Percentiles rank a stretch among this genome's conserved stretches.
These are phyloP conservation scores for Canavalia ensiformis DNA, from an alignment of 306 rosid species.

Conservation along the genomic window DNA sequence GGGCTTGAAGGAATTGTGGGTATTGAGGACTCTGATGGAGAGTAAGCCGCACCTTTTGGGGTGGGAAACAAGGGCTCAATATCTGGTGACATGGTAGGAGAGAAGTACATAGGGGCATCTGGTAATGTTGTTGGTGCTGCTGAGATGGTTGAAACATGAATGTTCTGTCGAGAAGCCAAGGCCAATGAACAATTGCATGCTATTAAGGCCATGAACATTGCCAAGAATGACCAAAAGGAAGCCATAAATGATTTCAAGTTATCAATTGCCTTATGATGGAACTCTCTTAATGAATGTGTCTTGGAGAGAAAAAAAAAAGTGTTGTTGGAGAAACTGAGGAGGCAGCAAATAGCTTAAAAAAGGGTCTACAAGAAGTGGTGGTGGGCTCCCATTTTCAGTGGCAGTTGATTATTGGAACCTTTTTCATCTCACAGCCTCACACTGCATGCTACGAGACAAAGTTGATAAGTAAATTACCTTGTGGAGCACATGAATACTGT, in stretches of 20 bases:
- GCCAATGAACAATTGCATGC: slow-evolving; percentile 40
- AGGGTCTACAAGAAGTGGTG: slow-evolving; percentile 48
- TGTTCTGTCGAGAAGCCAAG: slow-evolving; percentile 40
- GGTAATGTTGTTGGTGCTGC: slow-evolving; percentile 58
- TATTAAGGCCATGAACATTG: slow-evolving; percentile 44
- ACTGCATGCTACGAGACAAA: slow-evolving; percentile 57
- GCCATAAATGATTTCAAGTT: slow-evolving; percentile 51
- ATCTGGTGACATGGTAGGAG: slow-evolving; percentile 60
- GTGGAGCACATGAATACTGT: slow-evolving; percentile 53
- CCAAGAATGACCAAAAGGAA: slow-evolving; percentile 53
- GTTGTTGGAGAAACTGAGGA: slow-evolving; percentile 42
- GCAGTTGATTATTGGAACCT: slow-evolving; percentile 47
- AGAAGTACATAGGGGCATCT: slow-evolving; percentile 37
- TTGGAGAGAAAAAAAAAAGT: slow-evolving; percentile 36
- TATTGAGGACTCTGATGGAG: slow-evolving; percentile 57
- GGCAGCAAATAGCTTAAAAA: slow-evolving; percentile 44
- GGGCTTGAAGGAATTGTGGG: slow-evolving; percentile 64
- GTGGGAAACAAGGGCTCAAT: slow-evolving; percentile 60
- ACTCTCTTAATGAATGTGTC: slow-evolving; percentile 44
- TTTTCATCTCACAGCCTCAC: slow-evolving; percentile 44
- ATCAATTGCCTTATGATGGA: slow-evolving; percentile 50
- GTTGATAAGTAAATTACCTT: slow-evolving; percentile 39
- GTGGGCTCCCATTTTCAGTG: slow-evolving; percentile 53
- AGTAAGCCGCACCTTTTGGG: slow-evolving; percentile 46
- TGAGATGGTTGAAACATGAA: slow-evolving; percentile 56